Base-by-base conservation (phyloP, 352 stramenopile species). In the Globisporangium nagaii region DNA sequence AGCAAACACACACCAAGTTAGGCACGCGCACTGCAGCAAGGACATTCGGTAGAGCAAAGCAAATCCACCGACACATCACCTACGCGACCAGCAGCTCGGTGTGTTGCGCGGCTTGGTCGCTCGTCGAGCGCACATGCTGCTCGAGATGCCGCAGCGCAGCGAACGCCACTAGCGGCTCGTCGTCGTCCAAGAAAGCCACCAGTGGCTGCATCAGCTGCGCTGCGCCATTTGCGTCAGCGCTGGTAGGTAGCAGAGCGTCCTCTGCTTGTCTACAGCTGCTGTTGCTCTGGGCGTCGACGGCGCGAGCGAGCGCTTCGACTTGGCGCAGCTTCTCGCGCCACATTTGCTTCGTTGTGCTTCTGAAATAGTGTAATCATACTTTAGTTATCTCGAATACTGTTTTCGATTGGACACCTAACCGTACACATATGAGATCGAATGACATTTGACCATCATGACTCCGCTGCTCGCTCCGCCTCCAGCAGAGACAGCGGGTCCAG, bases 121-220 rank as follows among this genome's bases (percentile, higher is more conserved):
- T 8, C 37, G 1, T 34, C 25, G 10, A 15, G 42, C 19, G n/a
- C 0, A 45, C 7, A 65, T 15, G 36, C 56, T 41, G 56, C 25
- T 37, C 41, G 31, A 88, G 56, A 30, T 57, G 52, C 50, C 75
- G 62, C 58, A 83, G 66, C 12, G 70, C 74, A 11, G 65, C 28
- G 58, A 71, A 87, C 10, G 59, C 71, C 17, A 78, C 52, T 24
- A 86, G 27, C 40, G 74, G 58, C 34, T 89, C 75, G 0, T 41
- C 44, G 13, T 67, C 48, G 0, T 71, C 61, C 27, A 79, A 15
- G 10, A 66, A 55, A 6, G 15, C 37, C 4, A 67, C 25, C n/a
- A 86, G 12, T 24, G 53, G 1, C 20, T 34, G 41, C 15, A 31
- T 35, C 42, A 15, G 11, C 50, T 11, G 37, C 20, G 20, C 22